Evolutionary conservation across 768 basidiomycete genomes (phyloP).

Genomic region (Xanthoconium purpureum): DNA sequence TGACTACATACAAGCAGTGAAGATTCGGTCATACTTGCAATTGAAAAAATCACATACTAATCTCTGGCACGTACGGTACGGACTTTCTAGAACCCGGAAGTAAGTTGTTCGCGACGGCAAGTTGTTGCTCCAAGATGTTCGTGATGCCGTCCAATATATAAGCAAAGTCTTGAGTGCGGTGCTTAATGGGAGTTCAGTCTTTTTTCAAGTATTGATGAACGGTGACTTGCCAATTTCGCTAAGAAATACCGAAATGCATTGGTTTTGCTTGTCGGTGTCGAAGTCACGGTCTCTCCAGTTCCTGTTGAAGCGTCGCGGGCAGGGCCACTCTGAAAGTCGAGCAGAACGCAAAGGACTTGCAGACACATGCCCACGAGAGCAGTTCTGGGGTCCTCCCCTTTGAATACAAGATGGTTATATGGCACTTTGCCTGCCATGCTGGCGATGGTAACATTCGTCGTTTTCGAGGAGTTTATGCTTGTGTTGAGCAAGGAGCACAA

Average conservation of each 20-base stretch:
- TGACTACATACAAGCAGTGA: constrained; percentile 48
- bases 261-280: constrained; percentile 57
- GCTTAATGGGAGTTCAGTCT: constrained; percentile 43
- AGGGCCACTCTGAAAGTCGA: constrained; percentile 79
- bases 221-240: constrained; percentile 66
- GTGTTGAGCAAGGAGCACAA: constrained; percentile 94
- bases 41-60: constrained; percentile 47
- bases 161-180: constrained; percentile 84
- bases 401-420: constrained; percentile 88
- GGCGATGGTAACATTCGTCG: constrained; percentile 52
- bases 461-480: constrained; percentile 64
- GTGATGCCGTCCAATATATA: constrained; percentile 77
- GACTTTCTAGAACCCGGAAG: constrained; percentile 85
- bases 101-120: constrained; percentile 66
- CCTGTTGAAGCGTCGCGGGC: constrained; percentile 54
- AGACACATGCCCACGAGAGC: constrained; percentile 72
- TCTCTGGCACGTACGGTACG: constrained; percentile 79
- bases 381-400: constrained; percentile 77
- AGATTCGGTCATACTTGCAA: not conserved
- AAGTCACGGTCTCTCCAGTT: constrained; percentile 41
- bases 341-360: constrained; percentile 70
- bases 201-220: not conserved
- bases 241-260: constrained; percentile 93
- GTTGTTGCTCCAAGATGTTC: constrained; percentile 70
- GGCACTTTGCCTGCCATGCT: constrained; percentile 77